Evolutionary conservation across 192 early-diverging fungal species (phyloP), one percentile per base, ranked within the genome.

Genomic region (Chytriomyces hyalinus): DNA sequence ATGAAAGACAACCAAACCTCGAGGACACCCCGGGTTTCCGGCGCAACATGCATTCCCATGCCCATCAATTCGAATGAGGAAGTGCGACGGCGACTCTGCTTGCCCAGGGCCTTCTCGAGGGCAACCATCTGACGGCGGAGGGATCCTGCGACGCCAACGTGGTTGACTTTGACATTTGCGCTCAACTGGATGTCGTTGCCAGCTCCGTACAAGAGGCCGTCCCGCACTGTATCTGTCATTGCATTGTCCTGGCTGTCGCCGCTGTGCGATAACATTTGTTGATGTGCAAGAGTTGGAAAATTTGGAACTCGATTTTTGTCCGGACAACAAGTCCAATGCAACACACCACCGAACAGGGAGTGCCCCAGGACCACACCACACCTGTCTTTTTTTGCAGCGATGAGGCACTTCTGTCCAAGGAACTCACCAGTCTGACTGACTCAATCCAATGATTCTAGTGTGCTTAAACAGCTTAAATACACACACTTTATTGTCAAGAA

Each of bases 151-250:
- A n/a, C 20, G 2, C 15, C 20, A 20, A n/a, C 20, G 53, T 13
- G 13, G 59, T 13, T 45, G 59, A 17, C 45, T 8, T 15, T 60
- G 45, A 10, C 15, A 9, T 17, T 8, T 43, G 60, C 61, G 43
- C 61, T 46, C 6, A 10, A 6, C 24, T 6, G 6, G 8, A 11
- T 1, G 36, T 60, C 10, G 9, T 15, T 11, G 46, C 26, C 28
- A 20, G 36, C 11, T 9, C 28, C 53, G 3, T 22, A 47, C n/a
- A 73, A 60, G 1, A 73, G 57, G 26, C 71, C 71, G 61, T 73
- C 71, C 3, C 71, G 71, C 28, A 73, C 61, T 13, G 59, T 63
- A 28, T 73, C 61, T 7, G 71, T 73, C 44, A 26, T 48, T 20
- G 11, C 22, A 15, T 17, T 8, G 44, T 46, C 28, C 15, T 48